A percentile compares a stretch with the other conserved stretches of the same genome.
Evolutionary conservation across 1,284 basidiomycete species (phyloP).

Genomic region (Phylloporus sp.): DNA sequence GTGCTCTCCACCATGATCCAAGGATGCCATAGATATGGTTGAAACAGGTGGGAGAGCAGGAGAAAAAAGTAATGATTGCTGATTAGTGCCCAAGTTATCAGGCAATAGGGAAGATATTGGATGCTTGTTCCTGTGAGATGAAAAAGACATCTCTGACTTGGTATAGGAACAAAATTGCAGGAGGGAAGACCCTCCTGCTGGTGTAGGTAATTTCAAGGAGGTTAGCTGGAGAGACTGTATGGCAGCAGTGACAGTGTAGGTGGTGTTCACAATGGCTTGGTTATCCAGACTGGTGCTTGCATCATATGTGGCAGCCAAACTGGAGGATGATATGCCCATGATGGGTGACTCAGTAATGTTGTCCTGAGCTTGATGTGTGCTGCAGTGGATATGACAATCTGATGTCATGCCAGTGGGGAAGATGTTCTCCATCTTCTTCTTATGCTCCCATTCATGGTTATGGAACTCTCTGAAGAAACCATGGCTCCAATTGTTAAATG

Average conservation of each 20-base stretch:
- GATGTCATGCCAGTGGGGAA: neutral
- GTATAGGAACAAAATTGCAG: neutral
- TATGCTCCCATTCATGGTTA: neutral
- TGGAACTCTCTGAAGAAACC: neutral
- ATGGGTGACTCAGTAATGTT: neutral
- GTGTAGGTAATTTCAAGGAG: too few species aligned
- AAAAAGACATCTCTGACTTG: neutral
- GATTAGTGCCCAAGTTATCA: neutral
- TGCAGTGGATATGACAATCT: neutral
- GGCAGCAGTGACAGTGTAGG: neutral
- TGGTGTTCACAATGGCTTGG: neutral
- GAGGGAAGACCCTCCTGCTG: neutral
- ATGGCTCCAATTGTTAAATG: neutral
- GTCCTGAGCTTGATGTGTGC: neutral
- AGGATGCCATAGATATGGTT: neutral
- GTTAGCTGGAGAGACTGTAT: neutral
- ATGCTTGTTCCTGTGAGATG: neutral
- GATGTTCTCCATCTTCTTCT: neutral
- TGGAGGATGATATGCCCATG: neutral
- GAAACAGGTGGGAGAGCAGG: neutral
- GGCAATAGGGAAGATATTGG: neutral
- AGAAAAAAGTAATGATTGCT: neutral
- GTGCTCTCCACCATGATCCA: neutral
- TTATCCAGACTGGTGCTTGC: neutral
- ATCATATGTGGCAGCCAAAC: neutral